phyloP scores from a whole-genome alignment of 345 rosid genomes.

The Litchi chinensis region DNA sequence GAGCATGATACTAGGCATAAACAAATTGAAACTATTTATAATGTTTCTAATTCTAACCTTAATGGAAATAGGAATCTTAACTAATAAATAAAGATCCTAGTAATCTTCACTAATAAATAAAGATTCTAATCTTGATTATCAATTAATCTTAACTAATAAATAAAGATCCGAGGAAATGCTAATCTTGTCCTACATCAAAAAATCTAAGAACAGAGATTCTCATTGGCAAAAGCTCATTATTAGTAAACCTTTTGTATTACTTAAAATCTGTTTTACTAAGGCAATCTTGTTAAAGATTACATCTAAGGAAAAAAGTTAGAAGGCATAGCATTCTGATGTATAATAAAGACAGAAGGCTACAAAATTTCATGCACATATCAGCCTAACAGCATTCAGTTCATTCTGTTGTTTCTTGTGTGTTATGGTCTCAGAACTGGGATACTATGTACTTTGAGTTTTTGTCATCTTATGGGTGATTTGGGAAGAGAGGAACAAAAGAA shows the following conservation, averaged over 20 bases:
- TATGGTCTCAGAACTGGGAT: background rate
- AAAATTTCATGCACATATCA: background rate
- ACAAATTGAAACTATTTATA: too few species aligned
- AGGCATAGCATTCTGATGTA: background rate
- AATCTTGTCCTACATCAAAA: too few species aligned
- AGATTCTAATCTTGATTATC: too few species aligned
- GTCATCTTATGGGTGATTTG: too few species aligned
- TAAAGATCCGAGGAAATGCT: too few species aligned
- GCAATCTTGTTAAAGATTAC: background rate
- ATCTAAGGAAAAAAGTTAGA: background rate
- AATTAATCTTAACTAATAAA: too few species aligned
- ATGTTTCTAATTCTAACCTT: too few species aligned
- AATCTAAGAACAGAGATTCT: background rate
- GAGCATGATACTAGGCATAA: too few species aligned
- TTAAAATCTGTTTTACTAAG: background rate
- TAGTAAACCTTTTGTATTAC: background rate
- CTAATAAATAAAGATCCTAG: too few species aligned
- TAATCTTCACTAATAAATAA: too few species aligned
- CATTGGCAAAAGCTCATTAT: background rate
- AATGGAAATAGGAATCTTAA: too few species aligned
- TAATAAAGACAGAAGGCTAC: background rate
- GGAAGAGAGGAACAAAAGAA: too few species aligned
- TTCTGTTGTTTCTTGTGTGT: background rate
- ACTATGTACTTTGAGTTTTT: conserved; percentile 1
- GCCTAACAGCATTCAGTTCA: background rate